Conservation (phyloP, 2,329 filamentous ascomycete genomes). For the Chalaropsis thielavioides region DNA sequence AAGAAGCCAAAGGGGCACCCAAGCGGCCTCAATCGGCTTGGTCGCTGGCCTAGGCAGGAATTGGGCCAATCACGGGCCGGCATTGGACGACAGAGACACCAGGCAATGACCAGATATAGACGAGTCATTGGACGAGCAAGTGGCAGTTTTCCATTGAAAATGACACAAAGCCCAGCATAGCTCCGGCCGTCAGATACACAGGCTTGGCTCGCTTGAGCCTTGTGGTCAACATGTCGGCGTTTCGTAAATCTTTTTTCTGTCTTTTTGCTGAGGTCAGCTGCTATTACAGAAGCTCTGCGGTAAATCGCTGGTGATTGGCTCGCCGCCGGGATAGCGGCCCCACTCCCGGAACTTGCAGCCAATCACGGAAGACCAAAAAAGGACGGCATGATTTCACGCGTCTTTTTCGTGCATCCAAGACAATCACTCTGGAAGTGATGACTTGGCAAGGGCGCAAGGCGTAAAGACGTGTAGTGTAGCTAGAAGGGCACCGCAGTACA, state of each 20-base stretch:
- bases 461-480: not conserved
- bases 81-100: not conserved
- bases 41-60: not conserved
- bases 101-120: not conserved
- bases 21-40: conserved; percentile 5
- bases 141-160: not conserved
- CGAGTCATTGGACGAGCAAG: not conserved
- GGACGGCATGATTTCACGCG: not conserved
- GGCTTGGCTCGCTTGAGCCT: not conserved
- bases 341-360: not conserved
- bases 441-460: not conserved
- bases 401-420: not conserved
- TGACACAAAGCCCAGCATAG: not conserved
- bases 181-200: not conserved
- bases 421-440: not conserved
- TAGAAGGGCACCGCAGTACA: no score
- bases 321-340: not conserved
- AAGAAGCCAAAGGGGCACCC: not conserved
- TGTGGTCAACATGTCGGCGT: not conserved
- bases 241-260: not conserved
- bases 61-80: not conserved
- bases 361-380: not conserved
- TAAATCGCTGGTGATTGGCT: not conserved
- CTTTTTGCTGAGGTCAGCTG: not conserved
- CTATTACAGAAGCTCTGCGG: not conserved